phyloP scores from a whole-genome alignment of 208 protist species.

The Endotrypanum monterogeii region DNA sequence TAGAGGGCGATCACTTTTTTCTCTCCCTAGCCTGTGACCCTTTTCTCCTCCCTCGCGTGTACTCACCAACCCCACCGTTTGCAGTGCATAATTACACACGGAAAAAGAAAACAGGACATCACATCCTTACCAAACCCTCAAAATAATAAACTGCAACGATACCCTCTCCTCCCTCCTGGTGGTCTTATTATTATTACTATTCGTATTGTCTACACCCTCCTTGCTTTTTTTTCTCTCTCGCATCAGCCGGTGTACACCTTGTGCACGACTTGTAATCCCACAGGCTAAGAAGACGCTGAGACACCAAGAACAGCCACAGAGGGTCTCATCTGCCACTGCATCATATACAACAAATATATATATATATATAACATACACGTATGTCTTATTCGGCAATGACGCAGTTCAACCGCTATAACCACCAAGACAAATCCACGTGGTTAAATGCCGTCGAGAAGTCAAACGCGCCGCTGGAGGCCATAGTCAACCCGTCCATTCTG shows the following conservation, averaged over 20 bases:
- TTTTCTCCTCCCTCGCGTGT: not conserved
- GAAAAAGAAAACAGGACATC: too few relatives aligned
- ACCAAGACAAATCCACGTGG: slow-evolving; percentile 63
- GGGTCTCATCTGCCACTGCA: not conserved
- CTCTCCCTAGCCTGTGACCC: not conserved
- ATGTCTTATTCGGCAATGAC: not conserved
- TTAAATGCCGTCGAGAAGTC: slow-evolving; percentile 47
- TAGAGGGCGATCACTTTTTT: not conserved
- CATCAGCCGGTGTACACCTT: not conserved
- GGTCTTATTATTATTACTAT: not conserved
- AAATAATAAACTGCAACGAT: not conserved
- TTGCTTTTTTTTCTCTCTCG: not conserved
- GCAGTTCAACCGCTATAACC: slow-evolving; percentile 35
- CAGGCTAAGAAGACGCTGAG: not conserved
- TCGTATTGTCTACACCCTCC: not conserved
- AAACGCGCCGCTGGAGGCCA: slow-evolving; percentile 44
- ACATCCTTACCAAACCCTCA: not conserved
- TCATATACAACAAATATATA: too few relatives aligned
- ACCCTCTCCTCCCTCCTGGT: too few relatives aligned
- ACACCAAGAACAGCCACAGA: not conserved
- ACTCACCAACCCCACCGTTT: not conserved
- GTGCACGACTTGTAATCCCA: not conserved
- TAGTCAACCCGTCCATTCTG: slow-evolving; percentile 93
- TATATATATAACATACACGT: not conserved
- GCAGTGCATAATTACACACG: too few relatives aligned